Evolutionary conservation across 305 asterid genomes (phyloP), one percentile per base, ranked within the genome.

Genomic region (Galium porrigens): DNA sequence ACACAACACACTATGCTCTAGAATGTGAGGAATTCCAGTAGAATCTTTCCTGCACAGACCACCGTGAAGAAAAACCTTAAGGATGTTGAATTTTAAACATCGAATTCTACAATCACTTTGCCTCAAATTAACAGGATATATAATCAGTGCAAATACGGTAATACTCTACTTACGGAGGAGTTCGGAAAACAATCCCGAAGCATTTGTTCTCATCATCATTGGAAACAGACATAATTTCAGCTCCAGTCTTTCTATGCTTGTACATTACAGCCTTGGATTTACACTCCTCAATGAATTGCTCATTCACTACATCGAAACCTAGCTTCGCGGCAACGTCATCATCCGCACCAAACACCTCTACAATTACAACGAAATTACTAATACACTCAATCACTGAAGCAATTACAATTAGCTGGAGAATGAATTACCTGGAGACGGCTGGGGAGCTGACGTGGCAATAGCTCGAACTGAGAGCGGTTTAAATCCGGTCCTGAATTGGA

Each of bases 201-300:
- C 87, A 94, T 73, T 94, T 94, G 72, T 94, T 94, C 90, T 94
- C 99, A 14, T 89, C 97, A 4, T 94, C 97, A 68, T 89, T 94
- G 15, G 85, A 82, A 33, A 94, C 88, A 0, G 99, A 89, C 94
- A 94, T 94, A 65, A 89, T 78, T 78, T 94, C 94, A 2, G 97
- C 90, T 9, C 96, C 99, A 3, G 96, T 94, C 83, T 94, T 89
- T 78, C 86, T 89, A 73, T 94, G 97, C 83, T 94, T 94, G 70
- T 89, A 89, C 82, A 89, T 70, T 65, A 87, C 86, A 67, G 92
- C 99, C 76, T 78, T 80, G 20, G 99, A 94, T 55, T 94, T 94
- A 69, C 96, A 94, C 85, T 94, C 99, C 51, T 86, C 97, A 49
- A 94, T 84, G 36, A 87, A 89, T 80, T 89, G 88, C 78, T 86